Evolutionary conservation across 1,284 basidiomycete species (phyloP), one percentile per base, ranked within the genome.

Genomic region (Trichosporon asahii): DNA sequence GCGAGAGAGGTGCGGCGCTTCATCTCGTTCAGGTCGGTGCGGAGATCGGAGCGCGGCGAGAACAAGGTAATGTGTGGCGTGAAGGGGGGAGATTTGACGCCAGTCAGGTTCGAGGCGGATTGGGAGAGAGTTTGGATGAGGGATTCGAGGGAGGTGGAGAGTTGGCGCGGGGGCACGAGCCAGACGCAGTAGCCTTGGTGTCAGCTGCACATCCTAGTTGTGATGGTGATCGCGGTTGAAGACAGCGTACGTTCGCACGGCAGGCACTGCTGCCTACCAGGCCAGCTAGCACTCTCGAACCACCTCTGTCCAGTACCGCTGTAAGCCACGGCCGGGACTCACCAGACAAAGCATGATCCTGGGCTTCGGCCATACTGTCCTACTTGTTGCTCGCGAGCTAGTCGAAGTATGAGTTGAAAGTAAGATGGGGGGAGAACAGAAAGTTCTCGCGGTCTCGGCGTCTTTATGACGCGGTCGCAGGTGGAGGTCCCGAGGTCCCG

Each of bases 61-160:
- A 76, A 69, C 11, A 80, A 73, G 0, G 79, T 80, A 68, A 80
- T 76, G 69, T 80, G 79, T 1, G 79, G 77, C 15, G 18, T 35
- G 70, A 80, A 80, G 3, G 61, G 37, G 0, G 79, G 78, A 0
- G 75, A 74, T 6, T 35, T 57, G 18, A 25, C 55, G 35, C 35
- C 35, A 0, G 49, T 61, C 8, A 23, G 18, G n/a, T 61, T 25
- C 12, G 69, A 27, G 2, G 66, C 46, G 55, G 73, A 69, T 14
- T 66, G 40, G 3, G 64, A 65, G 4, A 78, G 75, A 1, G 72
- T 31, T 7, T 33, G 46, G 68, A 79, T 73, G 33, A 76, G 46
- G 0, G 31, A 14, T 9, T 25, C 37, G 11, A 76, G 70, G 6
- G 71, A 37, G 6, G 63, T n/a, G 23, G 18, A 33, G 15, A 61